Evolutionary conservation across 345 rosid species (phyloP).

Genomic region (Salix udensis): DNA sequence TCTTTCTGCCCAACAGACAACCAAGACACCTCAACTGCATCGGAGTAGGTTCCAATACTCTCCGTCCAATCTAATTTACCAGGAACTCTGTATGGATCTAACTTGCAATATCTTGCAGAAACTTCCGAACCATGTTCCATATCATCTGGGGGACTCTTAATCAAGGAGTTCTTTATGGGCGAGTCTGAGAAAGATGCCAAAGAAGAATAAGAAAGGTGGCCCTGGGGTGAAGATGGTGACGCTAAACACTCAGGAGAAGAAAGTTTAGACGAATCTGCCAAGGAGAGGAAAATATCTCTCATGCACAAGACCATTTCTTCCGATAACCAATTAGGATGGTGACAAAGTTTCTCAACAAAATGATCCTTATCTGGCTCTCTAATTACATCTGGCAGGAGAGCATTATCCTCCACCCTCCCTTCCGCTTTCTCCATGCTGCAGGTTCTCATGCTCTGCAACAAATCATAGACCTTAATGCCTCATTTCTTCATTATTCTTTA

Average conservation of each 20-base stretch:
- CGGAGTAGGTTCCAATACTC: slow-evolving; percentile 57
- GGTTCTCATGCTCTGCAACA: slow-evolving; percentile 19
- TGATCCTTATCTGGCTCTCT: slow-evolving; percentile 16
- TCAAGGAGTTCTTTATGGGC: slow-evolving; percentile 37
- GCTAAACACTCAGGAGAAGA: slow-evolving; percentile 44
- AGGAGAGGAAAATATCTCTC: slow-evolving; percentile 82
- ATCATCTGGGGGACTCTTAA: slow-evolving; percentile 70
- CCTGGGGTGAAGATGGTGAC: slow-evolving; percentile 71
- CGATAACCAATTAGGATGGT: slow-evolving; percentile 71
- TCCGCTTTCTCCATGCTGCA: slow-evolving; percentile 25
- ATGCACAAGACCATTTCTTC: slow-evolving; percentile 92
- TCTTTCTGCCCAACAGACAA: slow-evolving; percentile 95
- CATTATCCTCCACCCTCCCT: slow-evolving; percentile 18
- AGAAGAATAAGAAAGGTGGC: slow-evolving; percentile 74
- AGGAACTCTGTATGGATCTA: slow-evolving; percentile 76
- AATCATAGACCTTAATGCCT: neutral
- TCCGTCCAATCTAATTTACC: slow-evolving; percentile 88
- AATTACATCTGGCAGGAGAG: slow-evolving; percentile 11
- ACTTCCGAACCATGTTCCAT: slow-evolving; percentile 44
- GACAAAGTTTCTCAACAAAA: slow-evolving; percentile 56
- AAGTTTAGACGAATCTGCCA: slow-evolving; percentile 66
- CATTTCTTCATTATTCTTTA: neutral
- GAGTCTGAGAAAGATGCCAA: slow-evolving; percentile 71
- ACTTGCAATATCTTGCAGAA: slow-evolving; percentile 51
- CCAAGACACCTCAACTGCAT: slow-evolving; percentile 83